A percentile compares a stretch with the other conserved stretches of the same genome.
Conservation (phyloP, 371 early-diverging fungal species). For the Polyrhizophydium stewartii region DNA sequence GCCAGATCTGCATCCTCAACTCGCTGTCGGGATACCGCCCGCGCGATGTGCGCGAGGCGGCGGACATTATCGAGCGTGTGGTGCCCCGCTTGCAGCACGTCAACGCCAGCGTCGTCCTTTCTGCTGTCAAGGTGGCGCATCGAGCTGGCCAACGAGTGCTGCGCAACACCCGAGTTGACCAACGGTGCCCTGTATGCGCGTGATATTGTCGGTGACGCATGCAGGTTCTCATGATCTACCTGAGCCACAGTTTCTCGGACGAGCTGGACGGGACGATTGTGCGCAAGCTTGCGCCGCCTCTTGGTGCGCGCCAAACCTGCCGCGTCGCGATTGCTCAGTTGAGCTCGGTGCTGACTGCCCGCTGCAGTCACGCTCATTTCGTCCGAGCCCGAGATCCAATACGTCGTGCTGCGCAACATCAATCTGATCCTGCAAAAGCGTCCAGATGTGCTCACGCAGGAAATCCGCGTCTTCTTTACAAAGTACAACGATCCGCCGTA, state of each 20-base stretch:
- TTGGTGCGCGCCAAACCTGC: conserved; percentile 44
- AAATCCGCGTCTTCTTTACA: conserved; percentile 95
- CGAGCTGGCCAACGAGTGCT: not conserved
- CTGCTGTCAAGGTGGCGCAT: conserved; percentile 70
- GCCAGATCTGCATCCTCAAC: conserved; percentile 85
- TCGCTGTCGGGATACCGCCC: conserved; percentile 84
- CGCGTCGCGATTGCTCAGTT: not conserved
- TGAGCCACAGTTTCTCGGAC: conserved; percentile 53
- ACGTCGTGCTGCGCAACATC: conserved; percentile 93
- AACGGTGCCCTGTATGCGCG: not conserved
- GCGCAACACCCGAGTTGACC: not conserved
- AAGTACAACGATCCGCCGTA: conserved; percentile 98
- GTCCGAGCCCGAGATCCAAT: conserved; percentile 91
- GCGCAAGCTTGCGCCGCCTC: conserved; percentile 84
- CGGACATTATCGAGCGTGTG: conserved; percentile 86
- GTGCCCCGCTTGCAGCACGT: conserved; percentile 93
- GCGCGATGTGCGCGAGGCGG: conserved; percentile 80
- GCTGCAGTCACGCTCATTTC: conserved; percentile 82
- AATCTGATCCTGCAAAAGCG: conserved; percentile 90
- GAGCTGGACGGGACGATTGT: conserved; percentile 65
- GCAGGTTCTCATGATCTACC: conserved; percentile 88
- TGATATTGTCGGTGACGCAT: conserved; percentile 5
- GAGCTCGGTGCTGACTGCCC: not conserved
- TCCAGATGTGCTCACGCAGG: conserved; percentile 82
- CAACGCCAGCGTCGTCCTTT: conserved; percentile 92